These are phyloP conservation scores for Straminergon stramineum DNA, from an alignment of 225 moss, liverwort and hornwort genomes.

Conservation along the genomic window DNA sequence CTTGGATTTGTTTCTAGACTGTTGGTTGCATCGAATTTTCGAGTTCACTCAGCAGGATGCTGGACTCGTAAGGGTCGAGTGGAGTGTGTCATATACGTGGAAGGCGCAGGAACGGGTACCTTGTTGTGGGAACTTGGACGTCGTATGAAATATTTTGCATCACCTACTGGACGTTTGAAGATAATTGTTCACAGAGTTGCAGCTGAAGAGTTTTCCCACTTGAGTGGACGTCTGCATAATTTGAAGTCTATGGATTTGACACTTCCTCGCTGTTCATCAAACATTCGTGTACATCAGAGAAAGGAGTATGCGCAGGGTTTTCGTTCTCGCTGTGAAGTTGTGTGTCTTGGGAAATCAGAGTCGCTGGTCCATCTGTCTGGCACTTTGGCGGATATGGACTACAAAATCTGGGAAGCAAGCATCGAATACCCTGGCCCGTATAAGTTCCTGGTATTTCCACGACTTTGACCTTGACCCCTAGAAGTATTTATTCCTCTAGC, in stretches of 20 bases:
- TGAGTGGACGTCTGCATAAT: not conserved
- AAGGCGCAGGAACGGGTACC: not conserved
- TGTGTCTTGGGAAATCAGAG: accelerated
- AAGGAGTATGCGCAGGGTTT: accelerated
- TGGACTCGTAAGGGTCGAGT: not conserved
- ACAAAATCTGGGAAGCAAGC: not conserved
- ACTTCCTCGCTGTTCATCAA: accelerated
- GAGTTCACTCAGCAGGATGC: not conserved
- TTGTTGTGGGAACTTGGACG: not conserved
- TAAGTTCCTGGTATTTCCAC: not conserved
- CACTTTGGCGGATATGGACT: accelerated
- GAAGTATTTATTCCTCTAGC: too few relatives aligned
- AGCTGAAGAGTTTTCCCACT: not conserved
- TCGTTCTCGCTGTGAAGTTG: accelerated
- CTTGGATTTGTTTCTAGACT: accelerated
- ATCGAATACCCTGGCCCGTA: accelerated
- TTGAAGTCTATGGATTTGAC: too few relatives aligned
- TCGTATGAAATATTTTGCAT: accelerated
- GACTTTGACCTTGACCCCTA: too few relatives aligned
- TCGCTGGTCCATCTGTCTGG: accelerated
- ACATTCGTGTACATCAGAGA: not conserved
- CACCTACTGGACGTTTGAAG: accelerated
- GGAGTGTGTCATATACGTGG: not conserved
- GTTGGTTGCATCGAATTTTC: too few relatives aligned
- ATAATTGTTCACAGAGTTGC: too few relatives aligned